These are phyloP conservation scores for Pseudoneurospora amorphoporcata DNA, from an alignment of 495 filamentous ascomycete species.

Conservation along the genomic window DNA sequence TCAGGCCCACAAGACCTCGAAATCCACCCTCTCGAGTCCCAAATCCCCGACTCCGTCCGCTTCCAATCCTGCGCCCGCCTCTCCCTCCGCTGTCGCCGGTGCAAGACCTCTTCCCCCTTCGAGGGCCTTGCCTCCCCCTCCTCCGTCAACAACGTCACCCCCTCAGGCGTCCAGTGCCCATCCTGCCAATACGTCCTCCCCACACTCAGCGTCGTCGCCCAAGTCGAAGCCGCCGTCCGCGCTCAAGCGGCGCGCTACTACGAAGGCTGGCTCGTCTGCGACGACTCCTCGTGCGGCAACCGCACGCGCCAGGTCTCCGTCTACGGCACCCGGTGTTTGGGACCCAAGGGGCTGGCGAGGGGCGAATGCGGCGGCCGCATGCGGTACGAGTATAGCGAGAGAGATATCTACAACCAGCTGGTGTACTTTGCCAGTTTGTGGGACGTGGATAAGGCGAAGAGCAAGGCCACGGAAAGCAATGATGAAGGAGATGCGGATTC, in stretches of 20 bases:
- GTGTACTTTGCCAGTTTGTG: slow-evolving; percentile 77
- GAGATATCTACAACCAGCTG: slow-evolving; percentile 87
- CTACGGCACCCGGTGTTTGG: slow-evolving; percentile 81
- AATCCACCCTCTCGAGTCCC: slow-evolving; percentile 83
- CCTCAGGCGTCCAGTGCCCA: slow-evolving; percentile 66
- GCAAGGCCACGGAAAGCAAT: slow-evolving; percentile 27
- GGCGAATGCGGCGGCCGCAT: slow-evolving; percentile 75
- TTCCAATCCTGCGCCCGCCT: slow-evolving; percentile 73
- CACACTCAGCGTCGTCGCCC: slow-evolving; percentile 67
- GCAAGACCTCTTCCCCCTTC: slow-evolving; percentile 60
- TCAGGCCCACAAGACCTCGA: slow-evolving; percentile 45
- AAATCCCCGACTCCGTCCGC: slow-evolving; percentile 77
- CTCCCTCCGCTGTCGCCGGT: slow-evolving; percentile 66
- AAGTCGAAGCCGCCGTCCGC: slow-evolving; percentile 77
- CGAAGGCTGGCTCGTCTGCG: slow-evolving; percentile 81
- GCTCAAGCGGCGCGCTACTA: slow-evolving; percentile 74
- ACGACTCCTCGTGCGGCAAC: slow-evolving; percentile 76
- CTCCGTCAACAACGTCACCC: slow-evolving; percentile 48
- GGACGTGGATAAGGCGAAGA: slow-evolving; percentile 76
- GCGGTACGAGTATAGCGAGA: slow-evolving; percentile 80
- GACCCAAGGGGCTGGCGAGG: slow-evolving; percentile 66
- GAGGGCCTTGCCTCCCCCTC: slow-evolving; percentile 50
- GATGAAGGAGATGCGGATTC: slow-evolving; percentile 16
- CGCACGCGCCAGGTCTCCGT: slow-evolving; percentile 88
- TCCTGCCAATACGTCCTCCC: slow-evolving; percentile 49